Evolutionary conservation across 352 stramenopile genomes (phyloP), one percentile per base, ranked within the genome.

Genomic region (Phytophthora cactorum): DNA sequence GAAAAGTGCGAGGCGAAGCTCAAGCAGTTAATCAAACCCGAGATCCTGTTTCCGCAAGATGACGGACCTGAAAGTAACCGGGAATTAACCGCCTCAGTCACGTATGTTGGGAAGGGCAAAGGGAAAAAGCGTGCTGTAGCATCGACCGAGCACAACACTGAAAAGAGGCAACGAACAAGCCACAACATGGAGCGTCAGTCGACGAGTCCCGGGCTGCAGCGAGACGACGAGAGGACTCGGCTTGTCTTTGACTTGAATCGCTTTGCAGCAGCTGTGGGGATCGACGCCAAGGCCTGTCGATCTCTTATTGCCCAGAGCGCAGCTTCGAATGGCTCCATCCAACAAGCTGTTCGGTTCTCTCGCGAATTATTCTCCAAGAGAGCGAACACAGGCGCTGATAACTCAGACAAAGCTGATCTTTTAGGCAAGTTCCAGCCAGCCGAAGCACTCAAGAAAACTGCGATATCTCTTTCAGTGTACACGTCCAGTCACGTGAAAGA

Each of bases 391-490:
- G 47, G n/a, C 0, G 4, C 43, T 11, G 22, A 59, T 38, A 28
- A 31, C 10, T 17, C 36, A 59, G n/a, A 11, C 1, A 28, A 52
- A 14, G 10, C 9, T 45, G 59, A 41, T 44, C 11, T 39, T 15
- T 29, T 10, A 31, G 31, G 3, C 34, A 59, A 32, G 6, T 54
- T 61, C 11, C 32, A 67, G 5, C 41, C 49, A 12, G 66, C 28
- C 43, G 63, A 63, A 15, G 69, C 49, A 32, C 58, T 93, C 15
- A 82, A 81, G 54, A 79, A 76, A 45, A 85, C 90, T 12, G 86
- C 82, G 10, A 66, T 86, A 29, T 70, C 82, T 1, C 83, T 93
- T 34, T 93, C 83, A 10, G 59, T 73, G 43, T 91, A 85, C 59
- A 82, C 81, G 5, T 77, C 81, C 17, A 75, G 58, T n/a, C 66